Percentiles rank a stretch among this genome's conserved stretches.
Evolutionary conservation across 139 green algal species (phyloP).

Genomic region (Zygnema circumcarinatum): DNA sequence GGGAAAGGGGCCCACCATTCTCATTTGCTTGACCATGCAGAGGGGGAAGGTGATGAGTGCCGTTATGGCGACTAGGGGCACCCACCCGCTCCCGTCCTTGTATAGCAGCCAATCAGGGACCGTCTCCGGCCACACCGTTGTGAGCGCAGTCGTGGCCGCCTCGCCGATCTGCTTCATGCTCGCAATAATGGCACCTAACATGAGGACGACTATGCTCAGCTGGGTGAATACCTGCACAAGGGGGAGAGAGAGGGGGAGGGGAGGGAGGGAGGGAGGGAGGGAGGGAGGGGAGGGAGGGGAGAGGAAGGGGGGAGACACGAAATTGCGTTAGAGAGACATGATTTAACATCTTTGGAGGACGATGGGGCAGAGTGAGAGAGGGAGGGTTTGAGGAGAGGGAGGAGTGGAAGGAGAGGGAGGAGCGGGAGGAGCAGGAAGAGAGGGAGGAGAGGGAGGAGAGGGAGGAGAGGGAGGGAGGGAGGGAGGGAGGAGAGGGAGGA

Average conservation of each 20-base stretch:
- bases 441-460: not conserved
- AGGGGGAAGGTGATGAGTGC: conserved; percentile 12
- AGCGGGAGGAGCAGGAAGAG: not conserved
- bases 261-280: not conserved
- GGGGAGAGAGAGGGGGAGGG: not conserved
- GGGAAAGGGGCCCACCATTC: not conserved
- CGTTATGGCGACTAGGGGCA: not conserved
- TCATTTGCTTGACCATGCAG: conserved; percentile 34
- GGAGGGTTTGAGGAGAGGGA: not conserved
- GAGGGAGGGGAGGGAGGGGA: not conserved
- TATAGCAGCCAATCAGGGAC: conserved; percentile 26
- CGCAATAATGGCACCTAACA: conserved; percentile 23
- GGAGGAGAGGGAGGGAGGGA: not conserved
- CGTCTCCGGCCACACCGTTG: not conserved
- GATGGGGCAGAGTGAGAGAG: not conserved
- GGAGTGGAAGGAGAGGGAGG: not conserved
- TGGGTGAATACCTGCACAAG: conserved; percentile 34
- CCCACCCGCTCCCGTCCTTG: not conserved
- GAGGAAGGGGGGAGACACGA: not conserved
- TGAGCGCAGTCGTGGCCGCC: not conserved
- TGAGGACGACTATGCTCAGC: conserved; percentile 13
- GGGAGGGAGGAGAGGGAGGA: not conserved
- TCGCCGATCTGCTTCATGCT: conserved; percentile 23
- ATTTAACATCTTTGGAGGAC: not conserved
- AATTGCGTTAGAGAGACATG: not conserved